phyloP scores from a whole-genome alignment of 169 alveolate genomes.

The Perkinsus marinus region DNA sequence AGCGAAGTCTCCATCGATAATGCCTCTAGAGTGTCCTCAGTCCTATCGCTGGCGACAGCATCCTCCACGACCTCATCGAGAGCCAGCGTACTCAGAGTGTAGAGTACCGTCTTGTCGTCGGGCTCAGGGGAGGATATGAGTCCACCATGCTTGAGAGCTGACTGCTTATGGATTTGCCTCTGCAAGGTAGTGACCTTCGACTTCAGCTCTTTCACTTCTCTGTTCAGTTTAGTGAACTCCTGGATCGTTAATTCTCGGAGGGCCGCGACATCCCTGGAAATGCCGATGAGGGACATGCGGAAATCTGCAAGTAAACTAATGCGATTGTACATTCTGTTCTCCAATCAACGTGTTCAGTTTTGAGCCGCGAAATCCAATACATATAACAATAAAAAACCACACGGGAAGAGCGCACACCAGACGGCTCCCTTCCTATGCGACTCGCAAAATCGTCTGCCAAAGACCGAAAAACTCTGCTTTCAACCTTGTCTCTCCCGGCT shows the following conservation, averaged over 20 bases:
- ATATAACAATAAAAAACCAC: no score
- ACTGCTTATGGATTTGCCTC: neutral
- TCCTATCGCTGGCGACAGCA: neutral
- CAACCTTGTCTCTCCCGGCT: no score
- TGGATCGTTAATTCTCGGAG: neutral
- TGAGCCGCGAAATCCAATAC: no score
- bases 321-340: neutral
- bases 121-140: no score
- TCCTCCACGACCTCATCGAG: neutral
- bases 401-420: no score
- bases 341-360: neutral
- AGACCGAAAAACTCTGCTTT: no score
- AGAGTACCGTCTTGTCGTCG: neutral
- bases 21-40: neutral
- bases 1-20: neutral
- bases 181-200: neutral
- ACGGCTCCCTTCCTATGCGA: no score
- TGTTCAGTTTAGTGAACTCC: neutral
- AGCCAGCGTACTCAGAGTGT: neutral
- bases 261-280: neutral
- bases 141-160: no score
- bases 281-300: neutral
- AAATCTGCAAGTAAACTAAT: neutral
- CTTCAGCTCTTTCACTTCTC: neutral
- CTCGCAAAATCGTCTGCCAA: no score